Evolutionary conservation across 2,329 filamentous ascomycete species (phyloP).

Genomic region (Macroventuria anomochaeta): DNA sequence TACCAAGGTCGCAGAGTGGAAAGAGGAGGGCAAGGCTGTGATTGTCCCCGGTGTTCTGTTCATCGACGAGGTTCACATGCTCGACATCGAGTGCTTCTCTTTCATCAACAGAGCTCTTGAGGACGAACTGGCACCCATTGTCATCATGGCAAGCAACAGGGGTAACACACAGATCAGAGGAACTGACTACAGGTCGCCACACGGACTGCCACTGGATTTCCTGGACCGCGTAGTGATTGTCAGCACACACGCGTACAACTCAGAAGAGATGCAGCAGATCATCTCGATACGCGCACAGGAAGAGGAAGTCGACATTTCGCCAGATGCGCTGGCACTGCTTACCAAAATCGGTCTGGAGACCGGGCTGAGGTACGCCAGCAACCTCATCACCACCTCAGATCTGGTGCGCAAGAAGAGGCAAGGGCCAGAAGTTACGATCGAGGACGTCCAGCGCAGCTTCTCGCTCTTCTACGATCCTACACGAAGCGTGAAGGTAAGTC

Average conservation of each 20-base stretch:
- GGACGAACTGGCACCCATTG: slow-evolving; percentile 91
- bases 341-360: slow-evolving; percentile 96
- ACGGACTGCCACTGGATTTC: slow-evolving; percentile 94
- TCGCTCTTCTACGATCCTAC: slow-evolving; percentile 89
- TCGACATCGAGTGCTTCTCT: slow-evolving; percentile 98
- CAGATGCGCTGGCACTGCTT: slow-evolving; percentile 88
- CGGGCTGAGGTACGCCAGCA: slow-evolving; percentile 93
- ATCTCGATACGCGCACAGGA: slow-evolving; percentile 91
- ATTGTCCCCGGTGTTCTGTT: slow-evolving; percentile 97
- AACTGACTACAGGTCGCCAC: slow-evolving; percentile 90
- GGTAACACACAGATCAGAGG: slow-evolving; percentile 90
- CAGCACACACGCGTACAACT: slow-evolving; percentile 83
- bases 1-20: slow-evolving; percentile 98
- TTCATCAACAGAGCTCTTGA: slow-evolving; percentile 98
- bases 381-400: slow-evolving; percentile 93
- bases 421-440: slow-evolving; percentile 80
- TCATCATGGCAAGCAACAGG: slow-evolving; percentile 99
- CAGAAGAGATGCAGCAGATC: slow-evolving; percentile 90
- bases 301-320: slow-evolving; percentile 90
- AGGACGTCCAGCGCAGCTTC: slow-evolving; percentile 93
- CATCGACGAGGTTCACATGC: slow-evolving; percentile 99
- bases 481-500: slow-evolving; percentile 74
- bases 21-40: slow-evolving; percentile 98
- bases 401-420: slow-evolving; percentile 85
- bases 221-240: slow-evolving; percentile 96